These are phyloP conservation scores for Pythium plurisporium DNA, from an alignment of 352 stramenopile genomes.

Conservation along the genomic window DNA sequence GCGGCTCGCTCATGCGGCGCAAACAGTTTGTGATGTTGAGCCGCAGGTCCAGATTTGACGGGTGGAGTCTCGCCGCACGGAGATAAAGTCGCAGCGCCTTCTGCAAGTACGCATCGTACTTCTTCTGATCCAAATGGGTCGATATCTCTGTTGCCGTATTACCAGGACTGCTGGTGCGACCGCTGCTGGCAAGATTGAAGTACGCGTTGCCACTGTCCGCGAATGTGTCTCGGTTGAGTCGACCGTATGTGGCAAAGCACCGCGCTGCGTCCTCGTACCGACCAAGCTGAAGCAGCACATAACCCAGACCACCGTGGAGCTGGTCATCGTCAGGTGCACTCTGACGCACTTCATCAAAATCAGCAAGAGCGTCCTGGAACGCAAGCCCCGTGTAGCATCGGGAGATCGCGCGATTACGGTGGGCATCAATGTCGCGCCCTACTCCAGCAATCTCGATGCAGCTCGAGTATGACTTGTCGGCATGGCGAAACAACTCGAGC, in stretches of 20 bases:
- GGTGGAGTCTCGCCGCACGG: slow-evolving; percentile 51
- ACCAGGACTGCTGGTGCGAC: too few species aligned
- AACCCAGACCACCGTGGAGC: slow-evolving; percentile 55
- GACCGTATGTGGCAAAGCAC: slow-evolving; percentile 59
- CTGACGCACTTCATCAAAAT: slow-evolving; percentile 66
- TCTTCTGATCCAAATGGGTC: slow-evolving; percentile 31
- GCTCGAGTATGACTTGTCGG: slow-evolving; percentile 52
- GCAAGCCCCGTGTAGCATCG: slow-evolving; percentile 41
- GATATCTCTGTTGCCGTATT: background rate
- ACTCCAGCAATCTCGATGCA: slow-evolving; percentile 40
- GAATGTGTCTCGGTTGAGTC: slow-evolving; percentile 57
- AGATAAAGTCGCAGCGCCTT: slow-evolving; percentile 68
- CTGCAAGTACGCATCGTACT: slow-evolving; percentile 37
- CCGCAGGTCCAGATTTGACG: slow-evolving; percentile 49
- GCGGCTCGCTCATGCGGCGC: slow-evolving; percentile 37
- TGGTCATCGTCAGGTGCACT: slow-evolving; percentile 67
- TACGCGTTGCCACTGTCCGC: slow-evolving; percentile 73
- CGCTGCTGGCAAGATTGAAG: slow-evolving; percentile 54
- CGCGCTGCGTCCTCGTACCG: slow-evolving; percentile 58
- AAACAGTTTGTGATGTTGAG: slow-evolving; percentile 72
- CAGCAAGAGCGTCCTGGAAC: slow-evolving; percentile 52
- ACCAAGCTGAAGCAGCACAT: slow-evolving; percentile 65
- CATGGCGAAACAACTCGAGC: slow-evolving; percentile 58
- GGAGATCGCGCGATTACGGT: slow-evolving; percentile 64
- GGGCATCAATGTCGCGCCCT: slow-evolving; percentile 42